Percentiles rank a stretch among this genome's conserved stretches.
Conservation (phyloP, 192 early-diverging fungal species). For the Gryganskiella cystojenkinii region DNA sequence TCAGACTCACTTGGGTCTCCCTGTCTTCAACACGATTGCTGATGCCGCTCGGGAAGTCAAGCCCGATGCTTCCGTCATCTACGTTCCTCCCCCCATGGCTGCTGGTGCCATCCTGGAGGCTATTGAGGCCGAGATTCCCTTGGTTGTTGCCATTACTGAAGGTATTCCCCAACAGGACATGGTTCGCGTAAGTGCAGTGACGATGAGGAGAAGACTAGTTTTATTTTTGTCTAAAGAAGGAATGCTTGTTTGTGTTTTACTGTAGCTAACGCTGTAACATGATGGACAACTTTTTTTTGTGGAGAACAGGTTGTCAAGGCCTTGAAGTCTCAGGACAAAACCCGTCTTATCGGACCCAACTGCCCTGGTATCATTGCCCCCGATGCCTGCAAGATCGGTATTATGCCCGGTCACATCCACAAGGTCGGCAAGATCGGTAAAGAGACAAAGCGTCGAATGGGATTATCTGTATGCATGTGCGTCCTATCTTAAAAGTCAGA, state of each 20-base stretch:
- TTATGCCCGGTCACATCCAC: slow-evolving; percentile 99
- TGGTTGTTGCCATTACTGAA: slow-evolving; percentile 98
- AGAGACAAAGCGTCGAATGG: not conserved
- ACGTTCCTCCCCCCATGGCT: slow-evolving; percentile 97
- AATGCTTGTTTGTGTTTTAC: no score
- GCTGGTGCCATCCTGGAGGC: slow-evolving; percentile 97
- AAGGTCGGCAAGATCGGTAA: slow-evolving; percentile 91
- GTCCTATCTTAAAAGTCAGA: not conserved
- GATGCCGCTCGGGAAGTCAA: slow-evolving; percentile 85
- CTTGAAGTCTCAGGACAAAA: slow-evolving; percentile 90
- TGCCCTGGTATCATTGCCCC: slow-evolving; percentile 99
- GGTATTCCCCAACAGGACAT: slow-evolving; percentile 99
- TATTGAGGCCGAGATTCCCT: slow-evolving; percentile 96
- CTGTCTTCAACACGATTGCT: slow-evolving; percentile 91
- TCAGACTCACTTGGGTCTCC: slow-evolving; percentile 91
- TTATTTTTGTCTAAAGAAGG: no score
- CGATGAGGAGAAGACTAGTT: no score
- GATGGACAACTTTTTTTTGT: not conserved
- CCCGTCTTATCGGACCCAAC: slow-evolving; percentile 98
- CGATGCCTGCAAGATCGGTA: slow-evolving; percentile 98
- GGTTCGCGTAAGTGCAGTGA: slow-evolving; percentile 74
- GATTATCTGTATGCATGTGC: not conserved
- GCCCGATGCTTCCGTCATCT: slow-evolving; percentile 98
- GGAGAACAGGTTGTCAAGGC: slow-evolving; percentile 82
- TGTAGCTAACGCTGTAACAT: no score